Evolutionary conservation across 495 filamentous ascomycete genomes (phyloP).

Genomic region (Trichoderma virens): DNA sequence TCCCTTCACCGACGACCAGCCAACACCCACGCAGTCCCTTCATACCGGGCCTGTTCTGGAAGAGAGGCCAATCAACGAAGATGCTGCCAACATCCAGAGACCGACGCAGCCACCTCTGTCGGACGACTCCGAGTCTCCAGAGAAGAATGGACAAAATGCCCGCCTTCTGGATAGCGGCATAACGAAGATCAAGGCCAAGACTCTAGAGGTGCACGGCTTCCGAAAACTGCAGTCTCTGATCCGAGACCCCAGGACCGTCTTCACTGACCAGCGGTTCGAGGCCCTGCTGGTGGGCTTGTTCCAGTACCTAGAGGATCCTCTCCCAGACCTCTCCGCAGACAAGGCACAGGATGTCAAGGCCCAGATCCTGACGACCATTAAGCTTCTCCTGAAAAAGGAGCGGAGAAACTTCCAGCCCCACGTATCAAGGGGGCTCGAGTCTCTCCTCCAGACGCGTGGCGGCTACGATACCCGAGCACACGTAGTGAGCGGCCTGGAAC

Average conservation of each 20-base stretch:
- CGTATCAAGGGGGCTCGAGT: conserved; percentile 55
- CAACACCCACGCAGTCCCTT: conserved; percentile 32
- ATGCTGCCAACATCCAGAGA: conserved; percentile 34
- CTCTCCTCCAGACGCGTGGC: conserved; percentile 59
- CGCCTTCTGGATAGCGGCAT: conserved; percentile 70
- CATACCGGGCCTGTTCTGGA: conserved; percentile 38
- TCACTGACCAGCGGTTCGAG: conserved; percentile 59
- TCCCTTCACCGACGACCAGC: conserved; percentile 44
- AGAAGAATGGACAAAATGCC: conserved; percentile 44
- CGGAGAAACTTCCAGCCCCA: conserved; percentile 56
- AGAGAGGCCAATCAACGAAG: conserved; percentile 46
- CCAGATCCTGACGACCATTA: conserved; percentile 74
- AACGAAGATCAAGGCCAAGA: conserved; percentile 57
- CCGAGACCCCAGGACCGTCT: conserved; percentile 52
- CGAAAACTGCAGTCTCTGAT: conserved; percentile 78
- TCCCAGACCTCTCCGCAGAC: conserved; percentile 35
- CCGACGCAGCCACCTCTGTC: conserved; percentile 9
- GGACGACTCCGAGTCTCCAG: conserved; percentile 28
- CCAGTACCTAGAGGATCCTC: conserved; percentile 60
- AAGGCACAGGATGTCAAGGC: conserved; percentile 71
- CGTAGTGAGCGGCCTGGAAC: conserved; percentile 47
- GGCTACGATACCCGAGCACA: conserved; percentile 47
- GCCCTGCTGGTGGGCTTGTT: conserved; percentile 66
- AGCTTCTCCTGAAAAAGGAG: conserved; percentile 63
- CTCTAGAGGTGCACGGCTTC: conserved; percentile 80